These are phyloP conservation scores for Eruca vesicaria DNA, from an alignment of 441 rosid species.

Conservation along the genomic window DNA sequence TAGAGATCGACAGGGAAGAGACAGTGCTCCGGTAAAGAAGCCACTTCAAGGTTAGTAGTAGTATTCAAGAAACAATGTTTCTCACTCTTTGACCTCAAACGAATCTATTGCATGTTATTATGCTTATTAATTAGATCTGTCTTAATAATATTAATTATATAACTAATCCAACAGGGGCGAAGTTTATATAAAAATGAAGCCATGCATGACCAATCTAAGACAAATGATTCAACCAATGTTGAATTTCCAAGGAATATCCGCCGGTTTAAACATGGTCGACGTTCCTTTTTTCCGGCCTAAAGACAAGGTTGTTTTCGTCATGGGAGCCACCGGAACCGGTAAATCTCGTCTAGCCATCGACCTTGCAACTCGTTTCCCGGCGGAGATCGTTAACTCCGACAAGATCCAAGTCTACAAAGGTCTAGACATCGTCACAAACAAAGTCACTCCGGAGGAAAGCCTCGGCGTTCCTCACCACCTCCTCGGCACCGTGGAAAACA, in stretches of 20 bases:
- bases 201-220: constrained; percentile 48
- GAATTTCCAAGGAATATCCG: constrained; percentile 40
- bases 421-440: constrained; percentile 63
- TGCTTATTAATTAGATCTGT: constrained; percentile 27
- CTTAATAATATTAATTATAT: constrained; percentile 10
- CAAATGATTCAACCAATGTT: constrained; percentile 54
- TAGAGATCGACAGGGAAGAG: constrained; percentile 31
- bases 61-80: constrained; percentile 21
- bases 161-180: constrained; percentile 30
- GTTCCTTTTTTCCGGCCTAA: constrained; percentile 50
- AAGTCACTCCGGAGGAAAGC: constrained; percentile 65
- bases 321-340: constrained; percentile 81
- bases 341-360: constrained; percentile 83
- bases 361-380: constrained; percentile 59
- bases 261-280: constrained; percentile 35
- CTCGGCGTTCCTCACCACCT: constrained; percentile 74
- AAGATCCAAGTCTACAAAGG: constrained; percentile 81
- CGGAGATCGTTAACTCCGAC: constrained; percentile 73
- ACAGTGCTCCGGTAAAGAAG: constrained; percentile 36
- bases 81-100: constrained; percentile 14
- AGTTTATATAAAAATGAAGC: constrained; percentile 38
- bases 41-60: constrained; percentile 38
- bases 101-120: constrained; percentile 37
- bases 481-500: constrained; percentile 47
- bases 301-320: constrained; percentile 67